phyloP scores from a whole-genome alignment of 768 basidiomycete species.

The Amanita rubescens region DNA sequence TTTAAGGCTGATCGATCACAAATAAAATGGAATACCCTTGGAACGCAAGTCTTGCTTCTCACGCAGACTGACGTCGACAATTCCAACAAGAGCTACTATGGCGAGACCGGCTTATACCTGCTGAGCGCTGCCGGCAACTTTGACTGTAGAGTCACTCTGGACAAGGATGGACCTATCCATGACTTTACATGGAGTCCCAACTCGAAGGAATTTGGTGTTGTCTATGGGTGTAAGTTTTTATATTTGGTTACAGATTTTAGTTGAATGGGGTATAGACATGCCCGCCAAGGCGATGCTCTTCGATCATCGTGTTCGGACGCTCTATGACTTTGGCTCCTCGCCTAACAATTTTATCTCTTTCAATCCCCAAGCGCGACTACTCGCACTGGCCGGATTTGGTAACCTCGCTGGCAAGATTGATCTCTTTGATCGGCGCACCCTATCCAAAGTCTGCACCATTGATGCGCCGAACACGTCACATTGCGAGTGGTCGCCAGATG shows the following conservation, averaged over 20 bases:
- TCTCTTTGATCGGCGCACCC: slow-evolving; percentile 80
- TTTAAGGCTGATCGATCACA: slow-evolving; percentile 91
- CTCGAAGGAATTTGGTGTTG: slow-evolving; percentile 93
- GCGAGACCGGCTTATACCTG: slow-evolving; percentile 92
- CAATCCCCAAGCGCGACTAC: slow-evolving; percentile 86
- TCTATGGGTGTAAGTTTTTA: slow-evolving; percentile 81
- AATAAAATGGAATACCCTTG: slow-evolving; percentile 95
- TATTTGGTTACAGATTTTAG: slow-evolving; percentile 1
- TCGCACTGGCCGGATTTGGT: slow-evolving; percentile 92
- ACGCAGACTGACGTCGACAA: slow-evolving; percentile 97
- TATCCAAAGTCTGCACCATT: slow-evolving; percentile 71
- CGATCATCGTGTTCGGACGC: slow-evolving; percentile 78
- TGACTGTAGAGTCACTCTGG: slow-evolving; percentile 80
- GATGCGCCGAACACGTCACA: slow-evolving; percentile 91
- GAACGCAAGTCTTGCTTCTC: slow-evolving; percentile 84
- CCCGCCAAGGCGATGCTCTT: slow-evolving; percentile 91
- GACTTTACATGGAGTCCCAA: slow-evolving; percentile 96
- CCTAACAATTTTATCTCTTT: slow-evolving; percentile 92
- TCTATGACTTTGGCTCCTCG: slow-evolving; percentile 86
- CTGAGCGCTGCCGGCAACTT: slow-evolving; percentile 90
- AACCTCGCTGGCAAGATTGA: slow-evolving; percentile 94
- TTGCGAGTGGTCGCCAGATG: slow-evolving; percentile 95
- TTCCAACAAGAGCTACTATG: slow-evolving; percentile 96
- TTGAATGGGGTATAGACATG: slow-evolving; percentile 54
- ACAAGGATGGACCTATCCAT: slow-evolving; percentile 97